Conservation (phyloP, 1,284 basidiomycete genomes). For the Chondrostereum purpureum region DNA sequence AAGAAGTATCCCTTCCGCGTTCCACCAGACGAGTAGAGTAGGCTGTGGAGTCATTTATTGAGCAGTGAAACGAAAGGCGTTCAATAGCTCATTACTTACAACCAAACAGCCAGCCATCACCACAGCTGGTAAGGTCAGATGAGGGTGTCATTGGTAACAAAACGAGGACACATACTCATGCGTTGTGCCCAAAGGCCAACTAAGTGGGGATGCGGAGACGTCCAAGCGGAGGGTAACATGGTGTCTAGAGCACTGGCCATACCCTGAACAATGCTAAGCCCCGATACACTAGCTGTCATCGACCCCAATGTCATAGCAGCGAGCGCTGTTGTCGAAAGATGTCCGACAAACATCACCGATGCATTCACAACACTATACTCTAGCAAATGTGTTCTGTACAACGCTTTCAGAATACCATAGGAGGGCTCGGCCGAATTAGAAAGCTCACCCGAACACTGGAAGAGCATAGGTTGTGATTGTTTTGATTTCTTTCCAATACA, state of each 20-base stretch:
- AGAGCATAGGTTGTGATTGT: conserved; percentile 58
- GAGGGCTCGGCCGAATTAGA: not conserved
- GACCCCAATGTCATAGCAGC: conserved; percentile 83
- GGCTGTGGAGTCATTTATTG: conserved; percentile 36
- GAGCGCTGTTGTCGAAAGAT: conserved; percentile 76
- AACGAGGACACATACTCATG: conserved; percentile 51
- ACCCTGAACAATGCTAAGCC: conserved; percentile 73
- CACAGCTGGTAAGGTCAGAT: conserved; percentile 38
- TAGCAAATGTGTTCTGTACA: conserved; percentile 58
- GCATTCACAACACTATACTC: conserved; percentile 45
- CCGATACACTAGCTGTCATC: conserved; percentile 74
- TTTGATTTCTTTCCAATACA: conserved; percentile 54
- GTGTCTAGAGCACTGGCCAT: conserved; percentile 85
- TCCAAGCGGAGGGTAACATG: conserved; percentile 87
- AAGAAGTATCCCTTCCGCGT: conserved; percentile 74
- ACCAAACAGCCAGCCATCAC: conserved; percentile 56
- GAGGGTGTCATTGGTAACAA: conserved; percentile 3
- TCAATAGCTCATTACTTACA: conserved; percentile 32
- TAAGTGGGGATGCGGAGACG: conserved; percentile 71
- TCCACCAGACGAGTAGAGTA: conserved; percentile 69
- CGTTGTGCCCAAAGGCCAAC: conserved; percentile 91
- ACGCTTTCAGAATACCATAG: conserved; percentile 6
- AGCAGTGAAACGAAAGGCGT: not conserved
- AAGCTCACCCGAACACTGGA: conserved; percentile 58
- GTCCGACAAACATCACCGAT: conserved; percentile 79